A percentile compares a stretch with the other conserved stretches of the same genome.
Conservation (phyloP, 495 filamentous ascomycete species). For the Jackrogersella multiformis region DNA sequence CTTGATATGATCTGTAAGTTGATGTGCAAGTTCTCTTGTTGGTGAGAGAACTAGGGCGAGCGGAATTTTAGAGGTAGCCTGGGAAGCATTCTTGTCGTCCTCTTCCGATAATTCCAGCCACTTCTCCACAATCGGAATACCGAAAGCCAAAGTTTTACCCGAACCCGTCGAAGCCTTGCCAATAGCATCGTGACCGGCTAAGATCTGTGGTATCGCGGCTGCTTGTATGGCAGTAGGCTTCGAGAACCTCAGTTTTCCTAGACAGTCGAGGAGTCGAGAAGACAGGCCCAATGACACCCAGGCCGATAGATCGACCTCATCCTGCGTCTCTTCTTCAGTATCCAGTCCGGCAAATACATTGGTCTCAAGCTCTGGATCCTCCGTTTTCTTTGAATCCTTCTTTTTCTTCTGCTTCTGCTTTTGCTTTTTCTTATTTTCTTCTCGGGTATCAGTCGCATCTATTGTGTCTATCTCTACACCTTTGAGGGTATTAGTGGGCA, state of each 20-base stretch:
- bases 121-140: constrained; percentile 77
- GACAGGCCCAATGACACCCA: constrained; percentile 81
- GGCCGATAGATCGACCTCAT: constrained; percentile 70
- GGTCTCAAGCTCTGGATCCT: constrained; percentile 49
- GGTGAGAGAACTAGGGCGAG: constrained; percentile 92
- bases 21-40: constrained; percentile 92
- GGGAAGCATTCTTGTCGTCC: constrained; percentile 50
- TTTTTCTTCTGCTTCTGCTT: constrained; percentile 55
- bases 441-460: constrained; percentile 8
- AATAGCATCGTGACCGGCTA: constrained; percentile 77
- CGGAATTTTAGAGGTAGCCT: constrained; percentile 58
- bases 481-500: constrained; percentile 21
- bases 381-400: constrained; percentile 40
- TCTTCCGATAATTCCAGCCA: constrained; percentile 59
- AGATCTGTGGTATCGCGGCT: constrained; percentile 78
- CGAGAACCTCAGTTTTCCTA: constrained; percentile 79
- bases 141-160: constrained; percentile 85
- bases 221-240: constrained; percentile 84
- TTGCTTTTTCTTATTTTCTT: constrained; percentile 47
- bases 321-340: constrained; percentile 49
- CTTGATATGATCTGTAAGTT: constrained; percentile 82
- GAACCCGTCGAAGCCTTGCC: constrained; percentile 86
- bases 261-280: constrained; percentile 69
- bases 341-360: constrained; percentile 54
- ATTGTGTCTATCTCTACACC: constrained; percentile 10